Percentiles rank a stretch among this genome's conserved stretches.
Evolutionary conservation across 2,329 filamentous ascomycete genomes (phyloP).

Genomic region (Penicillium sp.): DNA sequence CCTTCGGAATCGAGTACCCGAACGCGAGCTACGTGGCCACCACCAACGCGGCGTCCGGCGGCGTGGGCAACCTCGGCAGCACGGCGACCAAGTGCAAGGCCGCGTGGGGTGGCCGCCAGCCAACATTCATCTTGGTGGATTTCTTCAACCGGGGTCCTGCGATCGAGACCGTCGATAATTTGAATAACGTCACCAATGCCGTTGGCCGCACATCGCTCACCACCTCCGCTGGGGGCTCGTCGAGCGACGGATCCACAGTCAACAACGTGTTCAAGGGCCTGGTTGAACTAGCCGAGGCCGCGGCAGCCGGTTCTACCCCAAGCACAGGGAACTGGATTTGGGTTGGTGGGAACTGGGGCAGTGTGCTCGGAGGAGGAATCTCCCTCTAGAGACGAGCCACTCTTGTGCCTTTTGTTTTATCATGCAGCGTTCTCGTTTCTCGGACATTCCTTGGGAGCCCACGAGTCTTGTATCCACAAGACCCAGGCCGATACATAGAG

Average conservation of each 20-base stretch:
- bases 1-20: constrained; percentile 56
- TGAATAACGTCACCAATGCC: constrained; percentile 56
- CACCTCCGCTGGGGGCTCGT: constrained; percentile 23
- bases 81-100: constrained; percentile 50
- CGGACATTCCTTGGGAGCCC: not conserved
- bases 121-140: constrained; percentile 74
- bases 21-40: constrained; percentile 56
- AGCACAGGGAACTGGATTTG: constrained; percentile 44
- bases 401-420: not conserved
- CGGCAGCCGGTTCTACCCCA: constrained; percentile 35
- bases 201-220: constrained; percentile 41
- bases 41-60: constrained; percentile 62
- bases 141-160: constrained; percentile 71
- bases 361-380: constrained; percentile 39
- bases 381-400: constrained; percentile 23
- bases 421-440: constrained; percentile 12
- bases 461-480: not conserved
- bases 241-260: constrained; percentile 27
- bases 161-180: constrained; percentile 62
- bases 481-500: constrained; percentile 6
- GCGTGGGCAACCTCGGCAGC: constrained; percentile 50
- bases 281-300: constrained; percentile 35
- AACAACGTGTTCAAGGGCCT: constrained; percentile 39
- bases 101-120: constrained; percentile 56
- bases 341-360: constrained; percentile 42